Base-by-base conservation (phyloP, 306 rosid species). In the Fragaria iinumae region DNA sequence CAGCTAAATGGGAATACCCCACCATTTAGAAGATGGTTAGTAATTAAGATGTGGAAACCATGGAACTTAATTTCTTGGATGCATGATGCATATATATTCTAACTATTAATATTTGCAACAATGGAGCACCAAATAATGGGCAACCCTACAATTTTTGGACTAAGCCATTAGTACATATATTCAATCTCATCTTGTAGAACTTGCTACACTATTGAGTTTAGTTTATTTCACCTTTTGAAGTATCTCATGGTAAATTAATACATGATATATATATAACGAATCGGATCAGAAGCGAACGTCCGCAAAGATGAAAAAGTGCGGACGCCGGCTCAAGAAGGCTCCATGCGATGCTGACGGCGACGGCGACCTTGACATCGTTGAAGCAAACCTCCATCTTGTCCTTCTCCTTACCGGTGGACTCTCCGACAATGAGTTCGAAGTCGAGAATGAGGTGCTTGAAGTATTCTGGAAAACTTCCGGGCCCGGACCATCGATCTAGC, bases 131-230 rank as follows among this genome's bases (percentile, higher is more conserved):
- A 47, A 6, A 23, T 25, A 47, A 70, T 70, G 59, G 60, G 14
- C 3, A 45, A 25, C 43, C 60, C 13, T 70, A 16, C 16, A 71
- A 49, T 71, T 29, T 32, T 7, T 45, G 21, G 43, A 48, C 27
- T 29, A 48, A 49, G 53, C 12, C 20, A 17, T 14, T 25, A 27
- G 0, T 11, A 70, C 25, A 29, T 49, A 29, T 49, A 4, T 32
- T 23, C 59, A 69, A 69, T 27, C 68, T 63, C 68, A 63, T 32
- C 68, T 12, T 63, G 68, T 63, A 29, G 67, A 63, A 5, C 11
- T 63, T 5, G 68, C 68, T 13, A 32, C 21, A 32, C 32, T 32
- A 13, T 63, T 32, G 17, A 14, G 11, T 16, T 63, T 63, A 32
- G 44, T 63, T 27, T 63, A 63, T 3, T 56, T 56, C 1, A 56